A percentile compares a stretch with the other conserved stretches of the same genome.
These are phyloP conservation scores for Ganoderma leucocontextum DNA, from an alignment of 1,284 basidiomycete genomes.

Conservation along the genomic window DNA sequence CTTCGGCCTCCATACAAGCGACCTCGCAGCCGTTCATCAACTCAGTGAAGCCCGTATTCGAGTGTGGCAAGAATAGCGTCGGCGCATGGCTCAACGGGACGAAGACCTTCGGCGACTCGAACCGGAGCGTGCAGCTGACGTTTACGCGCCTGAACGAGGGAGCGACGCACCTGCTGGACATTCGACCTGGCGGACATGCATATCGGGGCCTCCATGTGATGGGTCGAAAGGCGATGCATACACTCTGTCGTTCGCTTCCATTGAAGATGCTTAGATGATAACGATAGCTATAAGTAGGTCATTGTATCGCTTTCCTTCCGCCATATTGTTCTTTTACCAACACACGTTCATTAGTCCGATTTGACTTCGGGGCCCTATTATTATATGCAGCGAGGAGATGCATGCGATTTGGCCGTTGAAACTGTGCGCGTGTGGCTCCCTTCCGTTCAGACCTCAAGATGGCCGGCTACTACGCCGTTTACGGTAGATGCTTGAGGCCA, in stretches of 20 bases:
- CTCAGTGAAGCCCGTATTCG: background rate
- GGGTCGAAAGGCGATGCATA: background rate
- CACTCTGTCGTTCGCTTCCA: background rate
- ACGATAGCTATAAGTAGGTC: background rate
- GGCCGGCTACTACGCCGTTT: too few species aligned
- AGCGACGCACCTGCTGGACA: conserved; percentile 22
- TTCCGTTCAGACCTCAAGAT: too few species aligned
- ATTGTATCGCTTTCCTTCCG: too few species aligned
- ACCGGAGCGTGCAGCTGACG: conserved; percentile 26
- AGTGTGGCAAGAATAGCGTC: background rate
- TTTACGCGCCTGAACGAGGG: conserved; percentile 20
- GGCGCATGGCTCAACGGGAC: conserved; percentile 21
- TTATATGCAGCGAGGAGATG: too few species aligned
- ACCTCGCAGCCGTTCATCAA: background rate
- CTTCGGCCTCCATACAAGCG: background rate
- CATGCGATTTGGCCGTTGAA: too few species aligned
- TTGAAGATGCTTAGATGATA: background rate
- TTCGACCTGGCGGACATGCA: conserved; percentile 21
- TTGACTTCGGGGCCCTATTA: too few species aligned
- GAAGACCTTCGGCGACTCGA: conserved; percentile 22
- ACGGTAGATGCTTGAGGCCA: too few species aligned
- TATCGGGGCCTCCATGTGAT: conserved; percentile 1
- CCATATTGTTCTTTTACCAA: background rate
- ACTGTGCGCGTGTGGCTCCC: too few species aligned
- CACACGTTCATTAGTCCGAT: background rate